A percentile compares a stretch with the other conserved stretches of the same genome.
These are phyloP conservation scores for Saprolegnia parasitica DNA, from an alignment of 352 stramenopile species.

Conservation along the genomic window DNA sequence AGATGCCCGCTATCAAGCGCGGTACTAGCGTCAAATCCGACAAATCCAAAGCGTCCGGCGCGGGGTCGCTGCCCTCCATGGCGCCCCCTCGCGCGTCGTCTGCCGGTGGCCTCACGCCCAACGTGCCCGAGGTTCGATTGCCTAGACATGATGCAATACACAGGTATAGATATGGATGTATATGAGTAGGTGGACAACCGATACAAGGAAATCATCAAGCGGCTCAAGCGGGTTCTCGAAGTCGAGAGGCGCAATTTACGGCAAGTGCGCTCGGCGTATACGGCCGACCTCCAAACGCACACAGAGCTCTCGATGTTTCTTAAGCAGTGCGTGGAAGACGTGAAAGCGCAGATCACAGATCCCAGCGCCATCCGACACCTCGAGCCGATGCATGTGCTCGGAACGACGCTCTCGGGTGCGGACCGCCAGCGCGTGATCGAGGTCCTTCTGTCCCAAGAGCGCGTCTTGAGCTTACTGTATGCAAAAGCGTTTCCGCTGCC, in stretches of 20 bases:
- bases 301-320: conserved; percentile 80
- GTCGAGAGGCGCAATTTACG: conserved; percentile 77
- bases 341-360: conserved; percentile 52
- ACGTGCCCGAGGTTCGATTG: background rate
- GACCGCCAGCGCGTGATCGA: conserved; percentile 74
- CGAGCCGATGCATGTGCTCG: conserved; percentile 10
- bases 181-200: conserved; percentile 66
- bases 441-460: conserved; percentile 74
- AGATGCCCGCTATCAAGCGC: conserved; percentile 2
- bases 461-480: conserved; percentile 73
- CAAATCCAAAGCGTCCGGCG: background rate
- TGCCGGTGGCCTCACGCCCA: conserved; percentile 21
- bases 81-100: conserved; percentile 33
- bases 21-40: conserved; percentile 16
- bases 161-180: background rate
- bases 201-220: conserved; percentile 92
- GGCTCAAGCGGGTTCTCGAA: conserved; percentile 85
- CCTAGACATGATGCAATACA: too few relatives aligned
- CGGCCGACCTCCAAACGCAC: conserved; percentile 63
- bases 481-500: conserved; percentile 60
- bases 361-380: background rate
- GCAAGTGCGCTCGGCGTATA: conserved; percentile 69
- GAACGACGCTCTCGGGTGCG: conserved; percentile 34
- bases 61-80: background rate
- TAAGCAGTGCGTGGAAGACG: conserved; percentile 77